Percentiles rank a stretch among this genome's conserved stretches.
Evolutionary conservation across 164 flowering plant species (phyloP).

Genomic region (Macadamia integrifolia): DNA sequence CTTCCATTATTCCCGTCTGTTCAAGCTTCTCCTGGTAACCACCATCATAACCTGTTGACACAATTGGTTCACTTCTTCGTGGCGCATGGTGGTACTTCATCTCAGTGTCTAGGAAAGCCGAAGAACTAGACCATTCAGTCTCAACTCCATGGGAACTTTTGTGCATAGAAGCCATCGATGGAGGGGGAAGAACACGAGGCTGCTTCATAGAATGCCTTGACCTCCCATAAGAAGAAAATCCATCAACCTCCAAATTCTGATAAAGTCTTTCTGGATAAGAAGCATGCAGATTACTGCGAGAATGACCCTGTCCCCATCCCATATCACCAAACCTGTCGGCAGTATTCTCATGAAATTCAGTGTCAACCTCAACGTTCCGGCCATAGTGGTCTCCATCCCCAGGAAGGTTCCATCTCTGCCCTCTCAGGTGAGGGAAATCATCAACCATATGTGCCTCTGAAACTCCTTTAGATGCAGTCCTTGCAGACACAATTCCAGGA

Average conservation of each 20-base stretch:
- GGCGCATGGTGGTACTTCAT: constrained; percentile 26
- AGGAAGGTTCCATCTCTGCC: constrained; percentile 55
- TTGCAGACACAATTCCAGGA: constrained; percentile 38
- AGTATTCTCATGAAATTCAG: constrained; percentile 49
- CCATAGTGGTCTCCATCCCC: constrained; percentile 50
- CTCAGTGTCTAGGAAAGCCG: constrained; percentile 36
- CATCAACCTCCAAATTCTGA: constrained; percentile 61
- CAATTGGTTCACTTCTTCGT: constrained; percentile 31
- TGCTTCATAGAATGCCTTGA: constrained; percentile 77
- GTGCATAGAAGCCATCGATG: constrained; percentile 54
- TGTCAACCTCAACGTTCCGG: constrained; percentile 41
- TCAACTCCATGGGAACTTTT: constrained; percentile 35
- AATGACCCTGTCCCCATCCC: constrained; percentile 61
- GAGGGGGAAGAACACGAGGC: constrained; percentile 97
- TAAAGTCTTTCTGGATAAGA: constrained; percentile 49
- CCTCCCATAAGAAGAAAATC: constrained; percentile 60
- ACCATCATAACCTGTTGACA: constrained; percentile 27
- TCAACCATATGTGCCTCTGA: constrained; percentile 38
- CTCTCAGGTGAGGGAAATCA: constrained; percentile 45
- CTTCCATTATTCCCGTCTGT: constrained; percentile 27
- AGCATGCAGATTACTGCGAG: constrained; percentile 35
- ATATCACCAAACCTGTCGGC: constrained; percentile 52
- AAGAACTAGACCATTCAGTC: constrained; percentile 40
- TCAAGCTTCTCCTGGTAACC: constrained; percentile 30
- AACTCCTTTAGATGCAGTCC: constrained; percentile 30